A percentile compares a stretch with the other conserved stretches of the same genome.
Evolutionary conservation across 306 rosid genomes (phyloP).

Genomic region (Gastrolobium bilobum): DNA sequence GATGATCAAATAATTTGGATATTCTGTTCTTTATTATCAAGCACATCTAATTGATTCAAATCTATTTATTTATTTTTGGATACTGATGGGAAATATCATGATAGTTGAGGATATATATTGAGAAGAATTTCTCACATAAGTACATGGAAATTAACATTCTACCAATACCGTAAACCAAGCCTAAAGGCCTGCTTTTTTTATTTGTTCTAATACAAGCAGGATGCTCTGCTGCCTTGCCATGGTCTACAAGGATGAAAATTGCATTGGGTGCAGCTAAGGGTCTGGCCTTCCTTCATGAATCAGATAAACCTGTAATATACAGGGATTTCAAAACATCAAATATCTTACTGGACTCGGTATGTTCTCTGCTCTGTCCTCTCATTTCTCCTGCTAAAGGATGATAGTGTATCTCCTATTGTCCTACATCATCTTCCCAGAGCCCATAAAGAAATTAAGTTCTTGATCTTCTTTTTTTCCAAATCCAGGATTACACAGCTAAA

Average conservation of each 20-base stretch:
- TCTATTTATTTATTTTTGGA: conserved; percentile 4
- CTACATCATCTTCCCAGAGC: not conserved
- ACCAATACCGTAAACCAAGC: conserved; percentile 5
- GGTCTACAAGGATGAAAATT: conserved; percentile 86
- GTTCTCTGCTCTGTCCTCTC: conserved; percentile 24
- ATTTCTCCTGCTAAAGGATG: conserved; percentile 5
- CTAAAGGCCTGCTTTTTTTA: not conserved
- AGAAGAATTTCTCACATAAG: not conserved
- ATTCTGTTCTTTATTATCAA: conserved; percentile 11
- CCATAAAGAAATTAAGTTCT: not conserved
- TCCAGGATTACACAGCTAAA: conserved; percentile 77
- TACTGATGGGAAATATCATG: not conserved
- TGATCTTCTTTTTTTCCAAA: not conserved
- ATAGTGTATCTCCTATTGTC: not conserved
- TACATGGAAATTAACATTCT: conserved; percentile 6
- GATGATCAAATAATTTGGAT: not conserved
- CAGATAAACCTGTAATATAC: conserved; percentile 81
- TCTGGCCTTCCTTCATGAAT: conserved; percentile 79
- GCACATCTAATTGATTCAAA: not conserved
- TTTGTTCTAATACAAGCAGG: conserved; percentile 52
- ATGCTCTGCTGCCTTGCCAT: conserved; percentile 71
- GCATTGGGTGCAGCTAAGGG: conserved; percentile 87
- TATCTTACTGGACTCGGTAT: conserved; percentile 80
- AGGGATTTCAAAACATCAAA: conserved; percentile 90
- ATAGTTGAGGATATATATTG: not conserved